phyloP scores from a whole-genome alignment of 805 yeast genomes.

The Metschnikowia aberdeeniae region DNA sequence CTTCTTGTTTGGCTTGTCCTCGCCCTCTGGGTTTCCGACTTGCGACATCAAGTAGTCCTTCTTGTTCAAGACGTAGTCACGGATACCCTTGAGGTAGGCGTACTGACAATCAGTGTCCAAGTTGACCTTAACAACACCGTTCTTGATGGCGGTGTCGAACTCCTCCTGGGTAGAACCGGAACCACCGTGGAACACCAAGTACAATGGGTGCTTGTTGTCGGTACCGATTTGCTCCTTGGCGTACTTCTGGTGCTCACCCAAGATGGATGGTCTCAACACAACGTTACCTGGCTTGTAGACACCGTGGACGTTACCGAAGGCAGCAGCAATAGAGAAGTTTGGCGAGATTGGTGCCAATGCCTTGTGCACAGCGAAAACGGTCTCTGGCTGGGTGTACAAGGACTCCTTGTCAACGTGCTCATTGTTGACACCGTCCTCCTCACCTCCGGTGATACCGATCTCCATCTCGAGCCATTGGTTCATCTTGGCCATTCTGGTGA shows the following conservation, averaged over 20 bases:
- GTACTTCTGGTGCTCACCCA: conserved; percentile 93
- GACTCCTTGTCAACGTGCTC: conserved; percentile 83
- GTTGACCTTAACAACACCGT: conserved; percentile 98
- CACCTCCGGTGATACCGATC: conserved; percentile 99
- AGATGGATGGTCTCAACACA: conserved; percentile 82
- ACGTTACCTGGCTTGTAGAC: conserved; percentile 99
- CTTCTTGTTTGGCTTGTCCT: conserved; percentile 99
- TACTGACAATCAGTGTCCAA: conserved; percentile 98
- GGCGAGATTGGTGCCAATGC: conserved; percentile 90
- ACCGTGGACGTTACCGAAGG: conserved; percentile 99
- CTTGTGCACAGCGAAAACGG: conserved; percentile 86
- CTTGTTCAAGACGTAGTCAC: conserved; percentile 94
- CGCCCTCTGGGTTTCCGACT: conserved; percentile 99
- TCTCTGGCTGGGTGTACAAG: conserved; percentile 92
- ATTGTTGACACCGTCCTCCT: conserved; percentile 99
- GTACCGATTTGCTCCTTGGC: conserved; percentile 66
- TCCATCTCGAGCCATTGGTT: conserved; percentile 99
- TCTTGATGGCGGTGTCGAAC: conserved; percentile 82
- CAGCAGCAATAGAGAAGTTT: conserved; percentile 99
- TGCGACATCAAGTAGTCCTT: conserved; percentile 85
- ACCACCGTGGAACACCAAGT: conserved; percentile 99
- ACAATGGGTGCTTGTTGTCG: conserved; percentile 65
- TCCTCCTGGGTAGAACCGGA: conserved; percentile 94
- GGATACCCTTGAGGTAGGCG: conserved; percentile 95
- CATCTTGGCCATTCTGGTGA: conserved; percentile 88